Evolutionary conservation across 352 stramenopile species (phyloP).

Genomic region (Phytophthora pluvialis): DNA sequence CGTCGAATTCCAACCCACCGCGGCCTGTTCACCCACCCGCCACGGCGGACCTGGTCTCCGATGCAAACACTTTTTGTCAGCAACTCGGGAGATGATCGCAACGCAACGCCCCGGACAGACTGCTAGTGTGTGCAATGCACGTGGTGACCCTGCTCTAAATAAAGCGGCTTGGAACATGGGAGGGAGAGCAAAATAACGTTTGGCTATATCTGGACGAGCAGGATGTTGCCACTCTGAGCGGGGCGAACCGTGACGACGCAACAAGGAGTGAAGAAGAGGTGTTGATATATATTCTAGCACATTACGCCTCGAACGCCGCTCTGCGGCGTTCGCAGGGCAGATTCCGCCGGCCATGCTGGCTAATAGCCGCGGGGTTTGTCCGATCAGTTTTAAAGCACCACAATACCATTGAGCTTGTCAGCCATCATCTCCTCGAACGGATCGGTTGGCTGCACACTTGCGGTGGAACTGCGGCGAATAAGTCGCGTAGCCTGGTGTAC

Average conservation of each 20-base stretch:
- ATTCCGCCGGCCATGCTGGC: no score
- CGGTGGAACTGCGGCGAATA: slow-evolving; percentile 15
- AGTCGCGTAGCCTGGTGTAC: slow-evolving; percentile 15
- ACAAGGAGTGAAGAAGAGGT: not conserved
- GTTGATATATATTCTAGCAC: no score
- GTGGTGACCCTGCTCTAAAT: slow-evolving; percentile 21
- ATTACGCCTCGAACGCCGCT: no score
- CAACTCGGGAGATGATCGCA: slow-evolving; percentile 10
- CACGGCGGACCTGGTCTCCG: slow-evolving; percentile 17
- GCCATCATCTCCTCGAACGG: slow-evolving; percentile 2
- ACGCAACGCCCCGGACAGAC: slow-evolving; percentile 21
- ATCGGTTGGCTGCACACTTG: no score
- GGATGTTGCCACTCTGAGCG: slow-evolving; percentile 15
- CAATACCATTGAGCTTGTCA: not conserved
- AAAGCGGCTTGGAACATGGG: slow-evolving; percentile 22
- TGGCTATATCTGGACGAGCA: slow-evolving; percentile 10
- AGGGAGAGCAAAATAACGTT: not conserved
- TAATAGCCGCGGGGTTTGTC: no score
- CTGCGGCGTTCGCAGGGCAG: no score
- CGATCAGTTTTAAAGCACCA: no score
- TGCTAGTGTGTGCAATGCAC: slow-evolving; percentile 13
- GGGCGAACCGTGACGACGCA: not conserved
- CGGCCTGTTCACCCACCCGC: slow-evolving; percentile 13
- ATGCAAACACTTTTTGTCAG: slow-evolving; percentile 15
- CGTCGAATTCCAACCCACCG: slow-evolving; percentile 5